Evolutionary conservation across 306 rosid genomes (phyloP).

Genomic region (Fragaria nilgerrensis): DNA sequence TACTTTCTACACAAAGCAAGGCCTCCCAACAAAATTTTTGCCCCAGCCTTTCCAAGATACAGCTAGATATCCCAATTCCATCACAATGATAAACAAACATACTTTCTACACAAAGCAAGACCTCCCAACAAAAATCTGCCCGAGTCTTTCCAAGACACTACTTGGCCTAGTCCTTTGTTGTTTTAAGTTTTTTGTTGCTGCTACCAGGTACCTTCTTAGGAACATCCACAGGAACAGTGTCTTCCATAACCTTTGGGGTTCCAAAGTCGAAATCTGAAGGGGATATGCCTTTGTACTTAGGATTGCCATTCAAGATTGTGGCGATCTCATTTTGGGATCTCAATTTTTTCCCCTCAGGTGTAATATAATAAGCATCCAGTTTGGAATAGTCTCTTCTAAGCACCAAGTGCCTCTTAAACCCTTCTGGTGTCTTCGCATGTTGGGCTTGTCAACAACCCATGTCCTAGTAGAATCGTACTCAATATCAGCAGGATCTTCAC

Average conservation of each 20-base stretch:
- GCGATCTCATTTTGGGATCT: conserved; percentile 73
- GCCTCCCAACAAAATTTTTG: background rate
- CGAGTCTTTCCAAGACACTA: background rate
- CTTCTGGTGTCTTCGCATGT: conserved; percentile 70
- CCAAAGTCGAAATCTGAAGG: conserved; percentile 55
- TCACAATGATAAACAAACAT: background rate
- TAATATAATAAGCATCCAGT: conserved; percentile 64
- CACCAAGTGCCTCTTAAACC: conserved; percentile 69
- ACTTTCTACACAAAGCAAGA: background rate
- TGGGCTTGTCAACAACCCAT: conserved; percentile 90
- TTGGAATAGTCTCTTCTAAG: conserved; percentile 77
- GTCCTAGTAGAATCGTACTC: conserved; percentile 63
- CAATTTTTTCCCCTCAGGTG: conserved; percentile 65
- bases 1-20: background rate
- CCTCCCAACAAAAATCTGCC: background rate
- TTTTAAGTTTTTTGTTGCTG: conserved; percentile 39
- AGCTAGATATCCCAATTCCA: background rate
- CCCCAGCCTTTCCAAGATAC: background rate
- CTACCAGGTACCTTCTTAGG: conserved; percentile 38
- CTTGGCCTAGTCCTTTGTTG: conserved; percentile 17
- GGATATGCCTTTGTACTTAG: conserved; percentile 37
- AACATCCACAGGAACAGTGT: conserved; percentile 55
- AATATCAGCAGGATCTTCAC: conserved; percentile 73
- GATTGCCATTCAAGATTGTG: conserved; percentile 50
- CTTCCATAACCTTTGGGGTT: conserved; percentile 75